Percentiles rank a stretch among this genome's conserved stretches.
Evolutionary conservation across 148 eudicot genomes (phyloP).

Genomic region (Diospyros kaki): DNA sequence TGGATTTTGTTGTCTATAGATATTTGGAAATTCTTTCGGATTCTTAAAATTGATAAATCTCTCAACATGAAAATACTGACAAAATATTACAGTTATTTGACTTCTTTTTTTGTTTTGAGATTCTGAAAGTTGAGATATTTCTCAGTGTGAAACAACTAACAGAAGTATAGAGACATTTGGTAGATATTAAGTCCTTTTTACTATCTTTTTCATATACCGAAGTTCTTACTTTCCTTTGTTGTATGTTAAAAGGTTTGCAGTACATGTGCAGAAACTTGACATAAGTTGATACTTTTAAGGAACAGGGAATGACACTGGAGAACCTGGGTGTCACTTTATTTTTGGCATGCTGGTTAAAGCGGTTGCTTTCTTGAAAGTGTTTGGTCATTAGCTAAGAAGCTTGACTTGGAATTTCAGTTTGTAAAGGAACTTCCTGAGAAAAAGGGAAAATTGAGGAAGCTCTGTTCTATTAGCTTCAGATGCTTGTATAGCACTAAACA

Average conservation of each 20-base stretch:
- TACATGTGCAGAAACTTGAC: not conserved
- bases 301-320: not conserved
- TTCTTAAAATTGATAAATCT: not conserved
- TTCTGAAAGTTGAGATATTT: no score
- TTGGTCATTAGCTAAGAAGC: not conserved
- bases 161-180: not conserved
- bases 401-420: not conserved
- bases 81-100: not conserved
- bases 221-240: not conserved
- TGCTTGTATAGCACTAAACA: not conserved
- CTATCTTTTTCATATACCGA: not conserved
- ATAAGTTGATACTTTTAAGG: not conserved
- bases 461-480: not conserved
- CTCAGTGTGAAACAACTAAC: no score
- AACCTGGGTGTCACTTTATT: not conserved
- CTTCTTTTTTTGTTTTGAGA: no score
- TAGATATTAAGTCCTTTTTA: not conserved
- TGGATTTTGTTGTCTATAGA: not conserved
- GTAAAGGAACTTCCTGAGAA: not conserved
- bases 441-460: not conserved
- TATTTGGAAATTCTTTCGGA: not conserved
- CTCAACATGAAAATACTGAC: not conserved
- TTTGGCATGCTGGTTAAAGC: not conserved
- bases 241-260: not conserved
- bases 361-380: not conserved